A percentile compares a stretch with the other conserved stretches of the same genome.
These are phyloP conservation scores for Trypanosomatidae sp. DNA, from an alignment of 208 protist species.

Conservation along the genomic window DNA sequence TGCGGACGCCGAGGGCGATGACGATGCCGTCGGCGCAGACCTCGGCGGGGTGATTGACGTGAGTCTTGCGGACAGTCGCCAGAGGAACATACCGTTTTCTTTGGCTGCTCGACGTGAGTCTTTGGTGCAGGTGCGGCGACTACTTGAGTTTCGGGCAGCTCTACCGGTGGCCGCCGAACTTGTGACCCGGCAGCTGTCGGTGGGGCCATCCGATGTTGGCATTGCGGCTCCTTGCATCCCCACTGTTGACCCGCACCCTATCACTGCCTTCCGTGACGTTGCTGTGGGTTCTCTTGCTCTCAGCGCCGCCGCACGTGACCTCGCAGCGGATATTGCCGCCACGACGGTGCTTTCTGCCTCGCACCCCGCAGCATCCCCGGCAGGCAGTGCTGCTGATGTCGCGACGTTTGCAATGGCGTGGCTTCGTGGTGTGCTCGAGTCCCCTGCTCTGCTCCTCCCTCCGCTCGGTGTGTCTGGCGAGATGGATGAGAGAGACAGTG, in stretches of 20 bases:
- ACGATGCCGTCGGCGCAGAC: not conserved
- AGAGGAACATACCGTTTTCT: not conserved
- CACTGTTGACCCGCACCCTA: not conserved
- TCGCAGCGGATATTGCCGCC: slow-evolving; percentile 26
- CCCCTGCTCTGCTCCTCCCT: slow-evolving; percentile 11
- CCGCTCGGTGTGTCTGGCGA: not conserved
- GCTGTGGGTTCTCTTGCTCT: not conserved
- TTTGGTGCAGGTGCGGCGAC: not conserved
- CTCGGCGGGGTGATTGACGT: not conserved
- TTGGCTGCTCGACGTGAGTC: not conserved
- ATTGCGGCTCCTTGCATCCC: not conserved
- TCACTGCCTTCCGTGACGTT: not conserved
- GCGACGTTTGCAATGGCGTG: slow-evolving; percentile 5
- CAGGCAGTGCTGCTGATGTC: not conserved
- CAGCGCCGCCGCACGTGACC: slow-evolving; percentile 16
- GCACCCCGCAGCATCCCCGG: not conserved
- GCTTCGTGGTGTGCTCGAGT: slow-evolving; percentile 21
- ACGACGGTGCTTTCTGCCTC: slow-evolving; percentile 1
- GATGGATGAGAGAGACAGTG: not conserved
- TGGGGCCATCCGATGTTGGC: not conserved
- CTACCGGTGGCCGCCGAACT: not conserved
- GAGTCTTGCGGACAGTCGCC: not conserved
- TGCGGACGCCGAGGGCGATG: not conserved
- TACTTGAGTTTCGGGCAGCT: slow-evolving; percentile 6
- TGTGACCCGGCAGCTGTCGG: not conserved